phyloP scores from a whole-genome alignment of 73 alveolate genomes.

The Durusdinium trenchii region DNA sequence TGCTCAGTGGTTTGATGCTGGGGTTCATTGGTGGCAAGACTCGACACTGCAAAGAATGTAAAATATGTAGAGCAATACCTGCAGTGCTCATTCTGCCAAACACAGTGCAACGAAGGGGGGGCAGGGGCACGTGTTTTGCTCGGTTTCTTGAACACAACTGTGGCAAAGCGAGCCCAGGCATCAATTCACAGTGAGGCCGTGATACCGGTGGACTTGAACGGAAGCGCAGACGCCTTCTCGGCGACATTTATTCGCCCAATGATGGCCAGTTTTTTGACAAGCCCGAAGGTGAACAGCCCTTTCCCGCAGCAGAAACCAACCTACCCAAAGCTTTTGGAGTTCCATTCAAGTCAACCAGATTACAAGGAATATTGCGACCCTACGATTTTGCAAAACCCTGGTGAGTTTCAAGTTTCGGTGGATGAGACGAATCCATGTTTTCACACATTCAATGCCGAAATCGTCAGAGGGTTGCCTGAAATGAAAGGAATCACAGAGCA shows the following conservation, averaged over 20 bases:
- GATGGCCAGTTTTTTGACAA: not conserved
- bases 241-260: not conserved
- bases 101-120: too few relatives aligned
- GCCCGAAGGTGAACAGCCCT: not conserved
- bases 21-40: too few relatives aligned
- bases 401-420: not conserved
- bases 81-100: too few relatives aligned
- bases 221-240: not conserved
- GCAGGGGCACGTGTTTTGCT: too few relatives aligned
- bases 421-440: not conserved
- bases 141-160: too few relatives aligned
- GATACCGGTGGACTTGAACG: not conserved
- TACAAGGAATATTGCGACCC: conserved; percentile 46
- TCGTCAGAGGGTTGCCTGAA: not conserved
- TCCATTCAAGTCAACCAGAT: not conserved
- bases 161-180: too few relatives aligned
- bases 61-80: too few relatives aligned
- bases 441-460: conserved; percentile 51
- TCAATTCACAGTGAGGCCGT: conserved; percentile 14
- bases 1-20: too few relatives aligned
- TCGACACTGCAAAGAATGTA: too few relatives aligned
- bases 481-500: conserved; percentile 24
- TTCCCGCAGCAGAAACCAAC: not conserved
- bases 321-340: not conserved
- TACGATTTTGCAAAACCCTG: not conserved